Percentiles rank a stretch among this genome's conserved stretches.
These are phyloP conservation scores for Peribolospora baueri DNA, from an alignment of 768 basidiomycete species.

Conservation along the genomic window DNA sequence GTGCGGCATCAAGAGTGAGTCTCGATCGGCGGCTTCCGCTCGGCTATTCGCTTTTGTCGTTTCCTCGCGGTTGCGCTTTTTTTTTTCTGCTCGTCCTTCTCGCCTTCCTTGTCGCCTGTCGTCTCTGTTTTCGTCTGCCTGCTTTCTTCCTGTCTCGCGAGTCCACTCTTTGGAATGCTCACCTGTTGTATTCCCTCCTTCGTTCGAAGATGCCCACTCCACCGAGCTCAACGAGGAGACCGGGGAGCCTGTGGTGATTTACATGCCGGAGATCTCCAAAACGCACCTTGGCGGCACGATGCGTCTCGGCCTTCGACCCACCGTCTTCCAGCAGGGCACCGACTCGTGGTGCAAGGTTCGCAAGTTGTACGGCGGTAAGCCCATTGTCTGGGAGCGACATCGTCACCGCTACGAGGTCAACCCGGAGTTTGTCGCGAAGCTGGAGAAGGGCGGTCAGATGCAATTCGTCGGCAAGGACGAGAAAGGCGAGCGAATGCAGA, in stretches of 20 bases:
- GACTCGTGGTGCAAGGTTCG: slow-evolving; percentile 48
- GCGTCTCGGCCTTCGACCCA: slow-evolving; percentile 93
- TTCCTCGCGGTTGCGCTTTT: background rate
- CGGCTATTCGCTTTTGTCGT: background rate
- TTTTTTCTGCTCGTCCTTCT: background rate
- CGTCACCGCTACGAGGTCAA: slow-evolving; percentile 92
- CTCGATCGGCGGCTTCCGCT: background rate
- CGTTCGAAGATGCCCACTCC: slow-evolving; percentile 47
- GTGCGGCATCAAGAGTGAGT: slow-evolving; percentile 39
- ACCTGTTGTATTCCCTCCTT: background rate
- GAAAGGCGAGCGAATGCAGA: slow-evolving; percentile 90
- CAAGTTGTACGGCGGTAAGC: slow-evolving; percentile 56
- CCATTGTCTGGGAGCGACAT: slow-evolving; percentile 83
- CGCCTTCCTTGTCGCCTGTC: background rate
- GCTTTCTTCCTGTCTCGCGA: background rate
- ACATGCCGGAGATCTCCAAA: slow-evolving; percentile 97
- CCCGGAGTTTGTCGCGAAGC: slow-evolving; percentile 50
- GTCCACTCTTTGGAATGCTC: background rate
- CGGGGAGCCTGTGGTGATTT: slow-evolving; percentile 44
- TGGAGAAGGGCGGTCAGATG: slow-evolving; percentile 44
- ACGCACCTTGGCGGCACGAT: slow-evolving; percentile 99
- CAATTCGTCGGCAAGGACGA: slow-evolving; percentile 73
- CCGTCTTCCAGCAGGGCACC: slow-evolving; percentile 50
- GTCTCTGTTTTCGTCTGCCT: background rate
- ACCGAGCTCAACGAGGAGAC: slow-evolving; percentile 40